Percentiles rank a stretch among this genome's conserved stretches.
These are phyloP conservation scores for Moricandia arvensis DNA, from an alignment of 345 rosid genomes.

Conservation along the genomic window DNA sequence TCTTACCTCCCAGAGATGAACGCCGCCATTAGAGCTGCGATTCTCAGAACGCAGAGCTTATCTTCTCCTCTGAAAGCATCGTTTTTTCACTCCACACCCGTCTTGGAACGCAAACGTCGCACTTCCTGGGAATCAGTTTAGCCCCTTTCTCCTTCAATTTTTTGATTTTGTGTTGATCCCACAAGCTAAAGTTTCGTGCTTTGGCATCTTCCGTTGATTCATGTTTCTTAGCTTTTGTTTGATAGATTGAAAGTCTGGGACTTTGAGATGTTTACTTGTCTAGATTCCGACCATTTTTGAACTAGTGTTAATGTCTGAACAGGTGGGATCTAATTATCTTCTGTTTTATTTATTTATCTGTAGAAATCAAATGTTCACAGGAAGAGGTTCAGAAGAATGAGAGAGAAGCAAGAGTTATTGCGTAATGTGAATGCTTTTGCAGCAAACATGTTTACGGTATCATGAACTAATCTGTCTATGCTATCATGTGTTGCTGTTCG, in stretches of 20 bases:
- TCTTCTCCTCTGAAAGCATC: constrained; percentile 30
- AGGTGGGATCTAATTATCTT: background rate
- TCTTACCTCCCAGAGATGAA: constrained; percentile 39
- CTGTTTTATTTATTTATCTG: background rate
- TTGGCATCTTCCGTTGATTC: background rate
- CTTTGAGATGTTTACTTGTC: background rate
- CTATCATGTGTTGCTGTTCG: background rate
- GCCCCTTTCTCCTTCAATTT: constrained; percentile 8
- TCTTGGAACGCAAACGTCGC: constrained; percentile 60
- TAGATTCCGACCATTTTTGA: background rate
- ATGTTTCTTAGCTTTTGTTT: background rate
- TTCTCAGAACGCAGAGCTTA: constrained; percentile 39
- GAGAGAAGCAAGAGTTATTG: constrained; percentile 47
- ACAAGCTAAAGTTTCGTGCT: constrained; percentile 16
- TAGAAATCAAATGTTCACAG: constrained; percentile 37
- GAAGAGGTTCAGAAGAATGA: constrained; percentile 51
- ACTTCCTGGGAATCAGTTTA: constrained; percentile 43
- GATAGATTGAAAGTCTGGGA: constrained; percentile 1
- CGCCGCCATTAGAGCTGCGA: constrained; percentile 43
- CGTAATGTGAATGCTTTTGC: constrained; percentile 52
- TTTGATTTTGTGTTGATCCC: background rate
- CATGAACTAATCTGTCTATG: background rate
- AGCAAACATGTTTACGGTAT: constrained; percentile 57
- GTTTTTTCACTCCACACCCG: constrained; percentile 63
- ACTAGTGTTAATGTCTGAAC: background rate